Evolutionary conservation across 176 grass and related monocot species (phyloP), one percentile per base, ranked within the genome.

Genomic region (Elaeis guineensis): DNA sequence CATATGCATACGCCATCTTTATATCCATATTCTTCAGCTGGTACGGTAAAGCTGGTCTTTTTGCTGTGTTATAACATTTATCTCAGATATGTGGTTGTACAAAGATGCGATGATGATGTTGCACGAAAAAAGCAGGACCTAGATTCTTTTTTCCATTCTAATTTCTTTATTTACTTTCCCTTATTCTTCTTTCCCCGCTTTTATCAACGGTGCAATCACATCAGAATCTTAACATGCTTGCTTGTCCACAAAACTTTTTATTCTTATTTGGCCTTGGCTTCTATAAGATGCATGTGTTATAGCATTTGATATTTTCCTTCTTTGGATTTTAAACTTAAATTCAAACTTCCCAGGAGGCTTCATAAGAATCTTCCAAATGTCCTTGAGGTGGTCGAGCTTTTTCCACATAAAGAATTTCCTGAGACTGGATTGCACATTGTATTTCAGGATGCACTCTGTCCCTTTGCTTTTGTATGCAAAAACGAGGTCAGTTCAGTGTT

Each of bases 371-470:
- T 75, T 2, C 78, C 75, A 50, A 97, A 88, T 80, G 73, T 77
- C 21, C 60, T 97, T 59, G 87, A 97, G 65, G 61, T 91, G 5
- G 78, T 88, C 18, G 92, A 88, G 21, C 52, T 97, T 26, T 80
- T 55, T 25, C 66, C 84, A 52, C 71, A 15, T 5, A 80, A 85
- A 21, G 86, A 91, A 65, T 78, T 91, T 55, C 87, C 92, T 69
- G 78, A 26, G 28, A 85, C 63, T 64, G 92, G 87, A 76, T 63
- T 90, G 74, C 80, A 78, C 29, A 55, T 97, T 64, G 72, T 89
- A 62, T 97, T 97, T 75, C 73, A 85, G 50, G 92, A 97, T 72
- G 75, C 66, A 0, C 80, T 97, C 5, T 75, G 71, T 67, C 92
- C 92, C 35, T 91, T 87, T 32, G 75, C 87, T 12, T 91, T 82